Evolutionary conservation across 2,329 filamentous ascomycete genomes (phyloP).

Genomic region (Claviceps arundinis): DNA sequence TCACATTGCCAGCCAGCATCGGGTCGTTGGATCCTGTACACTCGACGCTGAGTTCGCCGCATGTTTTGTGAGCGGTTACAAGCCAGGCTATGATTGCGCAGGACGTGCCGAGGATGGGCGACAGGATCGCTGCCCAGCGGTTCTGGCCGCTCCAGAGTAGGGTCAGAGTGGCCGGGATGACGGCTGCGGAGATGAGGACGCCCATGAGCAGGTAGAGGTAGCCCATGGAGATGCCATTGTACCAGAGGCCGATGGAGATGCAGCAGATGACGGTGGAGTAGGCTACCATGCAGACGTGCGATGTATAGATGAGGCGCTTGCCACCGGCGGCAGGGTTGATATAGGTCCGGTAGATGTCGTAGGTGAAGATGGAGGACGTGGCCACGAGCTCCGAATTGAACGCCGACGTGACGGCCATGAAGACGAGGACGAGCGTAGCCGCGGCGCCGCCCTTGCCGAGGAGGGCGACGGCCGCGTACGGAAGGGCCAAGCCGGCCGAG

Average conservation of each 20-base stretch:
- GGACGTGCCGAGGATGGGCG: slow-evolving; percentile 52
- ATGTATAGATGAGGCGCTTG: slow-evolving; percentile 65
- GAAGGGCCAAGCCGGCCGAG: slow-evolving; percentile 69
- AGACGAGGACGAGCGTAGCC: slow-evolving; percentile 66
- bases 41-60: slow-evolving; percentile 53
- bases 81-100: slow-evolving; percentile 63
- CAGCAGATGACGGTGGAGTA: slow-evolving; percentile 68
- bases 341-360: slow-evolving; percentile 80
- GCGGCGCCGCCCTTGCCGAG: slow-evolving; percentile 71
- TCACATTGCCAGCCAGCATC: slow-evolving; percentile 80
- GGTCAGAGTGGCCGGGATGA: slow-evolving; percentile 69
- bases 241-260: slow-evolving; percentile 63
- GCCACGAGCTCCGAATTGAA: slow-evolving; percentile 76
- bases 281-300: slow-evolving; percentile 53
- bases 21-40: slow-evolving; percentile 74
- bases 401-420: slow-evolving; percentile 82
- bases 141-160: slow-evolving; percentile 73
- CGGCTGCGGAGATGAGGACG: slow-evolving; percentile 74
- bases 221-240: slow-evolving; percentile 71
- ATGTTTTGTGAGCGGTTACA: slow-evolving; percentile 57
- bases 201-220: slow-evolving; percentile 88
- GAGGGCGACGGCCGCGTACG: slow-evolving; percentile 71
- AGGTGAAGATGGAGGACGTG: slow-evolving; percentile 75
- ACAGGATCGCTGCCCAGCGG: slow-evolving; percentile 53
- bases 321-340: slow-evolving; percentile 67